Conservation (phyloP, 1,284 basidiomycete species). For the Phellinidium pouzarii region DNA sequence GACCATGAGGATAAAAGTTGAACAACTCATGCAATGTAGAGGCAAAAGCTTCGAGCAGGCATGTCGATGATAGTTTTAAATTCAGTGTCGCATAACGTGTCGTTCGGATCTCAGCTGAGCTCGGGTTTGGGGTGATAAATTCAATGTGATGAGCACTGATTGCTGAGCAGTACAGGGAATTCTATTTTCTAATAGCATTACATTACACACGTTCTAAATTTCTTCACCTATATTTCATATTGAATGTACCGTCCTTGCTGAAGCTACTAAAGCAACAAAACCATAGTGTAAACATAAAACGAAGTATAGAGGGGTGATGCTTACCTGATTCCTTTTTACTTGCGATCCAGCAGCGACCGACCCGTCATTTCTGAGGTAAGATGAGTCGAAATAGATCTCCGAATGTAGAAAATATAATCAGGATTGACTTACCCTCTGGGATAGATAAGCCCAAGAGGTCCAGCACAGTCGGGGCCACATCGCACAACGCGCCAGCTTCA, state of each 20-base stretch:
- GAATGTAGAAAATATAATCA: neutral
- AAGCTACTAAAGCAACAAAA: neutral
- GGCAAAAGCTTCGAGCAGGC: no score
- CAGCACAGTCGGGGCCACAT: conserved; percentile 83
- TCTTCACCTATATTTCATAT: neutral
- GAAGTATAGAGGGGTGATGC: neutral
- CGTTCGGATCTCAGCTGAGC: no score
- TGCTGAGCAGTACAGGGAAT: neutral
- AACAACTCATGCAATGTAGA: no score
- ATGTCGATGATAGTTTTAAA: no score
- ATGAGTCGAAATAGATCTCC: conserved; percentile 11
- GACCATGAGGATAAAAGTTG: no score
- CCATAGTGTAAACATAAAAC: neutral
- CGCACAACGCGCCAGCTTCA: conserved; percentile 69
- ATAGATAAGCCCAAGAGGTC: conserved; percentile 61
- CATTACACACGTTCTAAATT: conserved; percentile 1
- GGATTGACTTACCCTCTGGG: conserved; percentile 45
- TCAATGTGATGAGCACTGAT: neutral
- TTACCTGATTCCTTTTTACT: conserved; percentile 18
- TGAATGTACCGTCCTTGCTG: no score
- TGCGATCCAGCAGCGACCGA: conserved; percentile 42
- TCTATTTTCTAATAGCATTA: conserved; percentile 7
- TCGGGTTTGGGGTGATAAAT: no score
- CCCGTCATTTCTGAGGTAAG: conserved; percentile 46
- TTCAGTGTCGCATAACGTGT: no score